These are phyloP conservation scores for Rhypophila decipiens DNA, from an alignment of 495 filamentous ascomycete genomes.

Conservation along the genomic window DNA sequence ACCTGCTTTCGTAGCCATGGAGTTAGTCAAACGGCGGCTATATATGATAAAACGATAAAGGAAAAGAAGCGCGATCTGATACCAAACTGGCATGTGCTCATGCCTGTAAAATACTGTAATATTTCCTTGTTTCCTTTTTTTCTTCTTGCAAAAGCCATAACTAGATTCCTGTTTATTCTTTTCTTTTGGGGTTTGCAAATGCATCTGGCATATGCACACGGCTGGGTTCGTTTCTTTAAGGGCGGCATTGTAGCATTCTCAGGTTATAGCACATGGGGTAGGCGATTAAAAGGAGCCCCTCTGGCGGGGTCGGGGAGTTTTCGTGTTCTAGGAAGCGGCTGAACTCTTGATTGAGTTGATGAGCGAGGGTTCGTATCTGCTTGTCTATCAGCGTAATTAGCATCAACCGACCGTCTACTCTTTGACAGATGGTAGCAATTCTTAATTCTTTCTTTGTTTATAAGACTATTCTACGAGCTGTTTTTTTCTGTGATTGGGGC, in stretches of 20 bases:
- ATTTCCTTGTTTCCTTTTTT: background rate
- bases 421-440: no score
- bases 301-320: background rate
- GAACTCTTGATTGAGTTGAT: background rate
- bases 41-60: background rate
- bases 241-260: background rate
- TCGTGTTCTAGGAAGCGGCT: background rate
- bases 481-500: no score
- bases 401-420: no score
- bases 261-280: background rate
- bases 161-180: background rate
- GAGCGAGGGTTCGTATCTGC: no score
- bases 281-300: background rate
- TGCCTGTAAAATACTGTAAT: background rate
- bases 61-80: background rate
- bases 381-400: no score
- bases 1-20: constrained; percentile 54
- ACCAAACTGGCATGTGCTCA: no score
- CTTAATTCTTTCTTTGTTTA: no score
- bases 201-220: no score
- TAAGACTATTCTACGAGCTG: no score
- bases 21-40: background rate
- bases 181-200: background rate
- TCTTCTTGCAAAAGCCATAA: background rate
- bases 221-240: no score